Evolutionary conservation across 2,329 filamentous ascomycete species (phyloP), one percentile per base, ranked within the genome.

Genomic region (Fusarium sublunatum): DNA sequence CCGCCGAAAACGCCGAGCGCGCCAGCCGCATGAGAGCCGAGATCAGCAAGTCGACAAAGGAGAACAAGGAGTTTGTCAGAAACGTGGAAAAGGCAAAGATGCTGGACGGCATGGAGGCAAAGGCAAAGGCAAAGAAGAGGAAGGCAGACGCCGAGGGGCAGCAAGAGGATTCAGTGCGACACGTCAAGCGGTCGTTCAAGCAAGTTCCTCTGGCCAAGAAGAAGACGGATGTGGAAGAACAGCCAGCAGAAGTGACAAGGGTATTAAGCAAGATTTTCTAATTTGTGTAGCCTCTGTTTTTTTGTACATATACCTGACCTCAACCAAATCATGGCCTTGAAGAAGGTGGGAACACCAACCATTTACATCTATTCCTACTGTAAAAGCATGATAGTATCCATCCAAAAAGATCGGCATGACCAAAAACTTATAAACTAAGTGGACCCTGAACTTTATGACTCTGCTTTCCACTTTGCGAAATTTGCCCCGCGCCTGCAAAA

Each of bases 51-150:
- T 86, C 89, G 42, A 88, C 87, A 57, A 88, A 85, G 76, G 91
- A 95, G 81, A 93, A 94, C 76, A 91, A 90, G 82, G 85, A 88
- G 65, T 95, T 94, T 74, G 84, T 93, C 57, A 82, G 86, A 68
- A 93, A 94, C 73, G 83, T 95, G 54, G 91, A 95, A 81, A 86
- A 82, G 72, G 89, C 87, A 46, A 94, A 93, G 85, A 90, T 92
- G 83, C 74, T 92, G 65, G 88, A 91, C 46, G 88, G 88, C 9
- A 93, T 93, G 76, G 86, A 88, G 72, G 81, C 88, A 73, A 82
- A 79, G 67, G 81, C 81, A 48, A 81, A 72, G 74, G 74, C 66
- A 60, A 76, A 75, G 71, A 79, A 78, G 75, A 76, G 61, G 70
- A 73, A 57, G 76, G 70, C 66, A 10, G 73, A 63, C 5, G 67